Percentiles rank a stretch among this genome's conserved stretches.
phyloP scores from a whole-genome alignment of 192 early-diverging fungal genomes.

The Podila horticola region DNA sequence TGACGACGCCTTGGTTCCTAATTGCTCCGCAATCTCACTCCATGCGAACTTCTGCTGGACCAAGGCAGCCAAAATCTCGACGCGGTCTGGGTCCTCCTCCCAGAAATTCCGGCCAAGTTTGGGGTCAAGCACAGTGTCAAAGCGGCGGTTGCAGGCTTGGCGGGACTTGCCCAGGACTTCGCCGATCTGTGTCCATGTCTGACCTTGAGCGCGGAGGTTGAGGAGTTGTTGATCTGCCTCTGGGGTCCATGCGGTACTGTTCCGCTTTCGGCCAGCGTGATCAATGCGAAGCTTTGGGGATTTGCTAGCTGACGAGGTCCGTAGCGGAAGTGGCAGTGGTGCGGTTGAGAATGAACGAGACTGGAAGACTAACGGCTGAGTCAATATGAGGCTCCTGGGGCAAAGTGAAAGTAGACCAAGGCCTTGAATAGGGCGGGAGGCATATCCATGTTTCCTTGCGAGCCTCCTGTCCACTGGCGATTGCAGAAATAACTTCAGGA shows the following conservation, averaged over 20 bases:
- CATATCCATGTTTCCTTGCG: too few relatives aligned
- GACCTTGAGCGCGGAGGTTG: conserved; percentile 12
- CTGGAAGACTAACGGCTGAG: too few relatives aligned
- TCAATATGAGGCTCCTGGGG: too few relatives aligned
- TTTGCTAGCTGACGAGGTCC: background rate
- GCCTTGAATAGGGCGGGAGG: too few relatives aligned
- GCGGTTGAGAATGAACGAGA: background rate
- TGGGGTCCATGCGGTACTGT: conserved; percentile 13
- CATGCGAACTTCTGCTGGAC: conserved; percentile 7
- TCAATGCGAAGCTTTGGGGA: conserved; percentile 20
- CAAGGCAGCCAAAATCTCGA: background rate
- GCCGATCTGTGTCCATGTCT: conserved; percentile 28
- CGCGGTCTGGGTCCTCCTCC: background rate
- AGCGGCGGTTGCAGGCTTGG: conserved; percentile 32
- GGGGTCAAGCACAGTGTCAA: conserved; percentile 19
- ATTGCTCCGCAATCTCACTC: conserved; percentile 9
- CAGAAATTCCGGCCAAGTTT: conserved; percentile 11
- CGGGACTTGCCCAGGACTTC: conserved; percentile 9
- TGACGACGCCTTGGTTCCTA: conserved; percentile 19
- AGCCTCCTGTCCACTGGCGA: background rate
- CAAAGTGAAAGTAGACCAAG: too few relatives aligned
- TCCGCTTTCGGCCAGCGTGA: conserved; percentile 2
- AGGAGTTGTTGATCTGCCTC: conserved; percentile 7
- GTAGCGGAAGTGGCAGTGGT: background rate
- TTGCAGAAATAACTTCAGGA: background rate